A percentile compares a stretch with the other conserved stretches of the same genome.
Conservation (phyloP, 2,329 filamentous ascomycete genomes). For the Trichocomaceae sp. region DNA sequence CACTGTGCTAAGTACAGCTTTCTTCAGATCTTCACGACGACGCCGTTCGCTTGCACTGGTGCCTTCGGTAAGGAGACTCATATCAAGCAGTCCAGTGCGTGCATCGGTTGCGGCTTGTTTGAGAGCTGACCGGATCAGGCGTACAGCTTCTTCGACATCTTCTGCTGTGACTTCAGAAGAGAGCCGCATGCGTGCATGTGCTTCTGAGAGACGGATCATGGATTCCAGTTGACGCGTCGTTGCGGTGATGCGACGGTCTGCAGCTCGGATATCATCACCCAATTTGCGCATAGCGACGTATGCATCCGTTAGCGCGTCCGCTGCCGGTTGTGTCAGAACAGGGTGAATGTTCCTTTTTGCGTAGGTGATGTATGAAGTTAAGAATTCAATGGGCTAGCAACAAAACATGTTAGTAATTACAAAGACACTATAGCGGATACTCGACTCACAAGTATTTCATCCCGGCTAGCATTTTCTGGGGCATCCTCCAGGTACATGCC, state of each 20-base stretch:
- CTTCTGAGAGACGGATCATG: slow-evolving; percentile 95
- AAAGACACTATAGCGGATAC: not conserved
- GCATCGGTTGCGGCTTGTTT: slow-evolving; percentile 97
- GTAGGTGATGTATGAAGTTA: slow-evolving; percentile 96
- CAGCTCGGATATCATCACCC: slow-evolving; percentile 75
- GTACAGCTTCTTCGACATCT: slow-evolving; percentile 85
- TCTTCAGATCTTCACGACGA: slow-evolving; percentile 76
- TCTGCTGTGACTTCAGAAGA: slow-evolving; percentile 64
- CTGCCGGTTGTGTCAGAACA: slow-evolving; percentile 69
- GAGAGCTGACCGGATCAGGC: slow-evolving; percentile 85
- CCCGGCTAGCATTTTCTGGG: slow-evolving; percentile 69
- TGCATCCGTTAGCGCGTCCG: slow-evolving; percentile 72
- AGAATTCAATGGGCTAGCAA: slow-evolving; percentile 78
- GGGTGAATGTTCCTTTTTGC: slow-evolving; percentile 83
- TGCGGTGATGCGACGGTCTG: slow-evolving; percentile 93
- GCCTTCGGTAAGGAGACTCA: slow-evolving; percentile 92
- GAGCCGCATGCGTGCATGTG: slow-evolving; percentile 96
- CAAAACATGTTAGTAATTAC: slow-evolving; percentile 16
- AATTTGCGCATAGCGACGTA: slow-evolving; percentile 96
- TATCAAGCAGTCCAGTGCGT: slow-evolving; percentile 86
- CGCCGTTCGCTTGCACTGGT: slow-evolving; percentile 81
- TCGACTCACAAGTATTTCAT: slow-evolving; percentile 69
- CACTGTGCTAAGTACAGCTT: slow-evolving; percentile 63
- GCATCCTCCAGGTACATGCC: slow-evolving; percentile 96
- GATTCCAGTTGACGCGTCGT: slow-evolving; percentile 94